Evolutionary conservation across 1,284 basidiomycete genomes (phyloP).

Genomic region (Apiotrichum brassicae): DNA sequence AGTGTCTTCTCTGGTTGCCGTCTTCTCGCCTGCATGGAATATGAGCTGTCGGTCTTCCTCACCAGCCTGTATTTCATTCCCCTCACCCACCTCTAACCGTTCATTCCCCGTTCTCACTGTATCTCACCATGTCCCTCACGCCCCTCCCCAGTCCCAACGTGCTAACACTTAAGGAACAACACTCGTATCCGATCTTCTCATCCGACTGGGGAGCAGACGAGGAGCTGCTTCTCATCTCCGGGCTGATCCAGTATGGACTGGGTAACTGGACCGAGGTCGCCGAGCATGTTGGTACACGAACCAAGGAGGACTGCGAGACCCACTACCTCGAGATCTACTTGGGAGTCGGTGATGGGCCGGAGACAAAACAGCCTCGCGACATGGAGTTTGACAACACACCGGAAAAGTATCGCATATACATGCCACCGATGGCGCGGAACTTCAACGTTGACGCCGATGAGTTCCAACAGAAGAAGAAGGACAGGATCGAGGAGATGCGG

Average conservation of each 20-base stretch:
- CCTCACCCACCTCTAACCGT: background rate
- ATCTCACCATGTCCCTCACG: too few species aligned
- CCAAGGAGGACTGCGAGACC: slow-evolving; percentile 86
- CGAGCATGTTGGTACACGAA: slow-evolving; percentile 89
- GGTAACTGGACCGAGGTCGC: slow-evolving; percentile 98
- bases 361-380: slow-evolving; percentile 10
- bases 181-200: slow-evolving; percentile 91
- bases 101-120: background rate
- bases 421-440: slow-evolving; percentile 63
- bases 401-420: slow-evolving; percentile 29
- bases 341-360: slow-evolving; percentile 33
- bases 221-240: slow-evolving; percentile 88
- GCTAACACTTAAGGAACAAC: slow-evolving; percentile 63
- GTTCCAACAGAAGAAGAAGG: slow-evolving; percentile 80
- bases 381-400: slow-evolving; percentile 2
- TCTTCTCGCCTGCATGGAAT: too few species aligned
- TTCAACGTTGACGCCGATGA: slow-evolving; percentile 71
- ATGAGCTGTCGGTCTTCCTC: too few species aligned
- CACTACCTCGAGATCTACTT: slow-evolving; percentile 85
- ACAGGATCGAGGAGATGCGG: slow-evolving; percentile 62
- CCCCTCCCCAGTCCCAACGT: too few species aligned
- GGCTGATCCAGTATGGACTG: slow-evolving; percentile 78
- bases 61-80: background rate
- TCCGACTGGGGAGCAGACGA: slow-evolving; percentile 98
- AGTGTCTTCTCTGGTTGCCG: slow-evolving; percentile 37